Conservation (phyloP, 2,329 filamentous ascomycete genomes). For the Pseudogymnoascus sp. region DNA sequence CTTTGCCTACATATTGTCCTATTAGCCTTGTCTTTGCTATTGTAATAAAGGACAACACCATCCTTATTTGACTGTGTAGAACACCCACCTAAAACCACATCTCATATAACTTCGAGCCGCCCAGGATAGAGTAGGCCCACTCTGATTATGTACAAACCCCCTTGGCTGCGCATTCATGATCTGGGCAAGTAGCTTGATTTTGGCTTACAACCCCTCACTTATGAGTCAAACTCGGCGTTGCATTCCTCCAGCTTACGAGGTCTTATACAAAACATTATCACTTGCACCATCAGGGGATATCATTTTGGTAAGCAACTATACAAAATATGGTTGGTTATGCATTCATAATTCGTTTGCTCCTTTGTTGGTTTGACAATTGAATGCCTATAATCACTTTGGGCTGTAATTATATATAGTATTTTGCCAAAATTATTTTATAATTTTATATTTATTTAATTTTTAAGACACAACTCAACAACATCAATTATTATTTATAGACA, state of each 20-base stretch:
- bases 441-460: no score
- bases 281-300: background rate
- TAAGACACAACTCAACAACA: background rate
- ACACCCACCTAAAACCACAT: no score
- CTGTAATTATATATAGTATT: background rate
- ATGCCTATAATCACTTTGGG: background rate
- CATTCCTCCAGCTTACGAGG: background rate
- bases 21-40: no score
- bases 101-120: no score
- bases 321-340: background rate
- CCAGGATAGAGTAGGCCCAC: background rate
- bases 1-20: no score
- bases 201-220: background rate
- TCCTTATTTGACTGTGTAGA: no score
- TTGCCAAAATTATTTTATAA: background rate
- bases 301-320: background rate
- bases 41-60: no score
- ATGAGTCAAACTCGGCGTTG: background rate
- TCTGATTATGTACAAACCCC: background rate
- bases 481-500: background rate
- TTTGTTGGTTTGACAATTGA: background rate
- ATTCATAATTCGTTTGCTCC: background rate
- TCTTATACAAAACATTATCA: background rate
- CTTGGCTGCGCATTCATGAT: background rate
- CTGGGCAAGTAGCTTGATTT: background rate